A percentile compares a stretch with the other conserved stretches of the same genome.
These are phyloP conservation scores for Phanerodontia chrysosporium DNA, from an alignment of 768 basidiomycete species.

Conservation along the genomic window DNA sequence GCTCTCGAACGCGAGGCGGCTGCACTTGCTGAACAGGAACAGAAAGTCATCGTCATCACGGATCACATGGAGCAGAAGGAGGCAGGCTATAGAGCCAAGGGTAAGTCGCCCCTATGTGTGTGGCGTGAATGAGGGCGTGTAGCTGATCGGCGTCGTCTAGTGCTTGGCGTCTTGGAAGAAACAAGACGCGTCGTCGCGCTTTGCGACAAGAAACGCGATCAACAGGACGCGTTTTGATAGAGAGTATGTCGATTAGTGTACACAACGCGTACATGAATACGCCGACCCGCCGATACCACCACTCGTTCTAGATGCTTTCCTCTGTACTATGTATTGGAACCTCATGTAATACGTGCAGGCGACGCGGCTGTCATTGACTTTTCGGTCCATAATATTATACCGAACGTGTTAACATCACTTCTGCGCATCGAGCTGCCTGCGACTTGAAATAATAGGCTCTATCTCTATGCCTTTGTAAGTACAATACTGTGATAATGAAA, in stretches of 20 bases:
- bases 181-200: slow-evolving; percentile 40
- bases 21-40: slow-evolving; percentile 38
- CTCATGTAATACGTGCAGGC: not conserved
- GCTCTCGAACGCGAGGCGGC: slow-evolving; percentile 37
- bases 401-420: too few species aligned
- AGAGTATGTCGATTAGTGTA: too few species aligned
- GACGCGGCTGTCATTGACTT: too few species aligned
- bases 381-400: not conserved
- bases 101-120: slow-evolving; percentile 21
- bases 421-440: too few species aligned
- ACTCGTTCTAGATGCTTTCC: not conserved
- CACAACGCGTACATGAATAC: not conserved
- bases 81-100: slow-evolving; percentile 36
- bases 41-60: slow-evolving; percentile 33
- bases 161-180: slow-evolving; percentile 40
- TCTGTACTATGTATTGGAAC: not conserved
- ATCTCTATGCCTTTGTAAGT: not conserved
- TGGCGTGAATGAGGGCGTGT: not conserved
- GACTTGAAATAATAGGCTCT: not conserved
- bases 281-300: not conserved
- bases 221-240: slow-evolving; percentile 16
- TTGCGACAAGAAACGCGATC: slow-evolving; percentile 41
- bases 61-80: slow-evolving; percentile 40
- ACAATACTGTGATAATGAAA: not conserved
- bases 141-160: slow-evolving; percentile 17